These are phyloP conservation scores for Cenchrus fungigraminus DNA, from an alignment of 176 grass and related monocot genomes.

Conservation along the genomic window DNA sequence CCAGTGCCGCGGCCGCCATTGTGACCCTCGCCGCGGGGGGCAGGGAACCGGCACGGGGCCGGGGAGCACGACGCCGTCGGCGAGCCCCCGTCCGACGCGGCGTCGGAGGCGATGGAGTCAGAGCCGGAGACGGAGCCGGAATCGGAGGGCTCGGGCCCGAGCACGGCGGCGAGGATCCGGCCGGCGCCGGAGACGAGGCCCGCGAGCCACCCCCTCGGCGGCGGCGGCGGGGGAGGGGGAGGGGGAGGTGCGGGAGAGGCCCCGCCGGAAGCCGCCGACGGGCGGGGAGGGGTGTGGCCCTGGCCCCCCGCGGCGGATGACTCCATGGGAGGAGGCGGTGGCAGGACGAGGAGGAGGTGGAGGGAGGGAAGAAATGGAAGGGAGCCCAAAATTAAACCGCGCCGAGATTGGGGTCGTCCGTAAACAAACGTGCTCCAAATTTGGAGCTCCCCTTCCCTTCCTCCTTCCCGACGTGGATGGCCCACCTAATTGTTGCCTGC, in stretches of 20 bases:
- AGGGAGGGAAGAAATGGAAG: conserved; percentile 37
- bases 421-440: conserved; percentile 15
- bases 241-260: conserved; percentile 20
- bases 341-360: background rate
- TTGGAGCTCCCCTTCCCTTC: background rate
- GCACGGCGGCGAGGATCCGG: conserved; percentile 63
- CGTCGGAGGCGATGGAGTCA: conserved; percentile 13
- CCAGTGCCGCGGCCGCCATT: background rate
- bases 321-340: conserved; percentile 34
- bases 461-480: background rate
- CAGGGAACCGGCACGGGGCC: background rate
- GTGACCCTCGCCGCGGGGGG: background rate
- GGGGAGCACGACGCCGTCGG: conserved; percentile 51
- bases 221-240: background rate
- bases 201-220: conserved; percentile 55
- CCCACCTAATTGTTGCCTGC: background rate
- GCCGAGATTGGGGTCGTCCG: background rate
- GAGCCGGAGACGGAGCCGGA: conserved; percentile 49
- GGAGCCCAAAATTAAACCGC: conserved; percentile 1
- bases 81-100: conserved; percentile 31
- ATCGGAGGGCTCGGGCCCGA: conserved; percentile 58
- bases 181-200: conserved; percentile 71
- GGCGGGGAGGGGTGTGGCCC: conserved; percentile 8
- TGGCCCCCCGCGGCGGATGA: conserved; percentile 45
- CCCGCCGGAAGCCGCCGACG: conserved; percentile 27